Base-by-base conservation (phyloP, 2,329 filamentous ascomycete species). In the Ascochyta koolunga region DNA sequence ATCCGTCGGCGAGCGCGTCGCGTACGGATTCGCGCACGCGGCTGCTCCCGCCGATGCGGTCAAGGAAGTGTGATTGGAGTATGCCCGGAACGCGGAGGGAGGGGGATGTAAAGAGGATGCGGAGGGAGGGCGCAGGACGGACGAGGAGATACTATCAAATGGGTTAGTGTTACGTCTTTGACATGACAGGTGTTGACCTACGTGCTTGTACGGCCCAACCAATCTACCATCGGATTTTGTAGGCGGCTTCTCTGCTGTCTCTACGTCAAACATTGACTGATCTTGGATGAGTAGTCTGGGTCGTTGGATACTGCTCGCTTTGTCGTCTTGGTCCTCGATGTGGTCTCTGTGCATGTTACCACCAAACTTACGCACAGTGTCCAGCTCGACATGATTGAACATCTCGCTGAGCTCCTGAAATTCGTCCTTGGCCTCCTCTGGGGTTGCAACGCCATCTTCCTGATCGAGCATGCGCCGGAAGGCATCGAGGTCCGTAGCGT, bases 321-420 rank as follows among this genome's bases (percentile, higher is more conserved):
- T 56, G 25, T 77, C 74, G 36, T 80, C 78, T 13, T 79, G 78
- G 5, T 83, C 80, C 22, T 82, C 77, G 6, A 77, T 56, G 39
- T 79, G 77, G 47, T 83, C 81, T 21, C 76, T 76, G 62, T 89
- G 86, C 79, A 89, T 85, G 35, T 80, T 79, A 1, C 89, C 88
- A 11, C 88, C 89, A 50, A 78, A 80, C 49, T 80, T 82, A 2
- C 86, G 81, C 0, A 89, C 84, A 0, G 82, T 86, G 39, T 86
- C 84, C 4, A 91, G 74, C 68, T 92, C 89, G 1, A 80, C 73
- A 10, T 84, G 78, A 50, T 87, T 90, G 68, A 92, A 84, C 81
- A 90, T 87, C 63, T 90, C 86, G 47, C 81, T 83, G 24, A 92
- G 76, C 37, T 86, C 81, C 46, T 84, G 82, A 55, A 91, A 87